Evolutionary conservation across 768 basidiomycete species (phyloP).

Genomic region (Coprinopsis cinerea): DNA sequence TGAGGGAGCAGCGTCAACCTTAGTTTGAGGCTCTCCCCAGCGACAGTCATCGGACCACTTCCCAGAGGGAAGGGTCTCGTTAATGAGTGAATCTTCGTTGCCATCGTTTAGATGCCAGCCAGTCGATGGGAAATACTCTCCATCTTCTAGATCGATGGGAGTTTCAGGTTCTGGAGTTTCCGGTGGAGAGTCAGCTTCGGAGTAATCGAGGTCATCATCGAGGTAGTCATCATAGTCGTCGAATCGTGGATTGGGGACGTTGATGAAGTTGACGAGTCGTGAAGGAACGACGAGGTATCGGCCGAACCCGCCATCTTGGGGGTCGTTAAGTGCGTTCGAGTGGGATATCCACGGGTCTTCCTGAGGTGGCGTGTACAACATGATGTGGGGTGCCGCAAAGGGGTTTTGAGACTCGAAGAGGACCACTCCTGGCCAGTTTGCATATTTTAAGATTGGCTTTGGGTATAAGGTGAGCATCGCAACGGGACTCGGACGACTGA

Average conservation of each 20-base stretch:
- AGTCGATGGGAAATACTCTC: slow-evolving; percentile 14
- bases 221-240: slow-evolving; percentile 14
- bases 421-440: slow-evolving; percentile 21
- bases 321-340: slow-evolving; percentile 28
- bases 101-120: slow-evolving; percentile 13
- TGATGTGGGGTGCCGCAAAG: slow-evolving; percentile 38
- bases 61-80: background rate
- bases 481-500: slow-evolving; percentile 16
- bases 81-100: slow-evolving; percentile 4
- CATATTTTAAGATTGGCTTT: slow-evolving; percentile 7
- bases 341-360: slow-evolving; percentile 33
- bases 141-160: slow-evolving; percentile 16
- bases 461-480: slow-evolving; percentile 17
- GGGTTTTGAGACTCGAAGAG: slow-evolving; percentile 41
- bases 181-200: slow-evolving; percentile 10
- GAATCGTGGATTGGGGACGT: slow-evolving; percentile 10
- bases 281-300: slow-evolving; percentile 27
- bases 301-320: slow-evolving; percentile 32
- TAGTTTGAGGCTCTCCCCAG: background rate
- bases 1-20: background rate
- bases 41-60: background rate
- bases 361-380: slow-evolving; percentile 34
- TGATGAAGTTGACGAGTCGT: slow-evolving; percentile 20
- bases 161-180: slow-evolving; percentile 18
- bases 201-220: slow-evolving; percentile 17